Evolutionary conservation across 495 filamentous ascomycete species (phyloP), one percentile per base, ranked within the genome.

Genomic region (Hypomontagnella monticulosa): DNA sequence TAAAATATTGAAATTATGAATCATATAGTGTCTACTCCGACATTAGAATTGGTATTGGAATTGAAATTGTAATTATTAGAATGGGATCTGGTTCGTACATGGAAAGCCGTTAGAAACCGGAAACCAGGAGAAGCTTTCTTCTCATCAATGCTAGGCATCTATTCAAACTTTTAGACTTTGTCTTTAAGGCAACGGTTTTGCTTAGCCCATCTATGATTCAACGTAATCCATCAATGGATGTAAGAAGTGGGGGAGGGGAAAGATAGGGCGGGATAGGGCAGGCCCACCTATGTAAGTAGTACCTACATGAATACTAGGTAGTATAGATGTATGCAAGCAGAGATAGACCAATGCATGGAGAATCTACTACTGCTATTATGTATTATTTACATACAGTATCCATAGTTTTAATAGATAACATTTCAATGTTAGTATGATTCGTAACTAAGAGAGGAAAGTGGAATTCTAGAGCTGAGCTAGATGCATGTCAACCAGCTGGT

Each of bases 191-290:
- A 37, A 50, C 47, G 14, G 32, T 32, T 50, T 33, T 14, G 20
- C 27, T 38, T 56, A 56, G 52, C 34, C 33, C 19, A 38, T 10
- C n/a, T n/a, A n/a, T n/a, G n/a, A n/a, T n/a, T 32, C 52, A 18
- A 40, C 33, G 43, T 38, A 47, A 19, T 19, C 55, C 33, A 34
- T 57, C 23, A 44, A 12, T 36, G 37, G 30, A 59, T 49, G 44
- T 48, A 36, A 44, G 47, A 52, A 60, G 57, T 44, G 57, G 57
- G 38, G 57, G 37, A 56, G 20, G 38, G 52, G 51, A 20, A n/a
- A 37, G 14, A 54, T 33, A 38, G 49, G 10, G 41, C 15, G 41
- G 18, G 23, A 44, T 56, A 55, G 19, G 14, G 53, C 53, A 46
- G 20, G 40, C 40, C 23, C 23, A 27, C 23, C 23, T 23, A 56